Base-by-base conservation (phyloP, 768 basidiomycete species). In the Dictyophora rubrovolvata region DNA sequence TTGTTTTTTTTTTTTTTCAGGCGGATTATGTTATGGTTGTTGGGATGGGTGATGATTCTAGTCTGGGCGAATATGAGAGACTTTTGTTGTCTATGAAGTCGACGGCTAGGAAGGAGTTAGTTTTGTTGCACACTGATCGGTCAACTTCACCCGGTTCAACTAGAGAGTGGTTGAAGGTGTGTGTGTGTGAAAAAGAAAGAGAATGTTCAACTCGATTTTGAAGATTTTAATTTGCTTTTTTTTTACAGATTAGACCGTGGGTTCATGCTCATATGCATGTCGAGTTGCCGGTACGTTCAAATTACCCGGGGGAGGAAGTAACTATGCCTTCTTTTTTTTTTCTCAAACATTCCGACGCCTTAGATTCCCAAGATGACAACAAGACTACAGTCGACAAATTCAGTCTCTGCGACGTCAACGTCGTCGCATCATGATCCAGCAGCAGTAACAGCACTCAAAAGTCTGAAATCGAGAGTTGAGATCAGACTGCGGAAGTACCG, bases 31-130 rank as follows among this genome's bases (percentile, higher is more conserved):
- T 96, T 37, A 85, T 96, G 83, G 83, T 94, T 20, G 87, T 95
- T 55, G 93, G 91, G 8, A 87, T 94, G 82, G 94, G 90, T 3
- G 93, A 96, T 60, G 93, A 92, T 67, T 86, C 93, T 14, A 80
- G 79, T 18, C 75, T 93, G 6, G 96, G 96, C 12, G 96, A 99
- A 73, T 98, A 93, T 66, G 94, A 99, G 70, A 83, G 94, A 55
- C 75, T 98, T 3, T 73, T 99, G 20, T 77, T 97, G 47, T 93
- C 93, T 1, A 89, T 93, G 79, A 98, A 98, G 75, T 97, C 95
- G 0, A 98, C 95, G 0, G 96, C 95, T n/a, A 76, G 96, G 56
- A 98, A 98, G 71, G 96, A 99, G 69, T 81, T 99, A 23, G 86
- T 99, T 5, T 76, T 99, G 5, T 76, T 99, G 10, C 96, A 99